Base-by-base conservation (phyloP, 2,329 filamentous ascomycete species). In the Hymenoscyphus occultus region DNA sequence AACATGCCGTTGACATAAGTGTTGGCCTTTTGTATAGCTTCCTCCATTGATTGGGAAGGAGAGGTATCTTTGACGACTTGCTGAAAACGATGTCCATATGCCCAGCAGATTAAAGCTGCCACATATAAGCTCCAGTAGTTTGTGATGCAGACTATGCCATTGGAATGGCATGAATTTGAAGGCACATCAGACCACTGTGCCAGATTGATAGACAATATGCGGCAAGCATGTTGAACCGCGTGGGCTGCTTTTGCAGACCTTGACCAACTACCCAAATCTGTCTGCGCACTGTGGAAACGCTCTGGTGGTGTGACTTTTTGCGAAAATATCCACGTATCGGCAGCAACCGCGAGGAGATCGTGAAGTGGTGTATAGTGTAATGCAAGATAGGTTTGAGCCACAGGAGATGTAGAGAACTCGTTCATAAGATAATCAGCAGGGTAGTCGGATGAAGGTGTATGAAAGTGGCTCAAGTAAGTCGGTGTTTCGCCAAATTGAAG, bases 31-130 rank as follows among this genome's bases (percentile, higher is more conserved):
- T 63, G 51, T 9, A 60, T 48, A 16, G 65, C 40, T 12, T 70
- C 63, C 22, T 70, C 66, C 19, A 57, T 40, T 12, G 64, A 56
- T n/a, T 39, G 59, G 56, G 35, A 60, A n/a, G 42, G 64, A n/a
- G 57, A 19, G 5, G 31, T 39, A 22, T 16, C 62, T 7, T 70
- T 63, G 12, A 16, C 31, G 5, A 28, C 4, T 31, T 39, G 59
- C 2, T 58, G 28, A 10, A 39, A 69, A 16, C 73, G 73, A 64
- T 83, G 77, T 2, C 80, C 79, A 68, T 82, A 84, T 0, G 84
- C 83, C 85, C 85, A 88, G 76, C 82, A 86, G 68, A 87, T 83
- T 60, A 88, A 78, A 7, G 83, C 78, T 67, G 83, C 86, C 7
- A 83, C 81, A 70, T 87, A 86, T 59, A 86, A 71, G 39, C 77